Conservation (phyloP, 2,329 filamentous ascomycete species). For the Fusarium sp. region DNA sequence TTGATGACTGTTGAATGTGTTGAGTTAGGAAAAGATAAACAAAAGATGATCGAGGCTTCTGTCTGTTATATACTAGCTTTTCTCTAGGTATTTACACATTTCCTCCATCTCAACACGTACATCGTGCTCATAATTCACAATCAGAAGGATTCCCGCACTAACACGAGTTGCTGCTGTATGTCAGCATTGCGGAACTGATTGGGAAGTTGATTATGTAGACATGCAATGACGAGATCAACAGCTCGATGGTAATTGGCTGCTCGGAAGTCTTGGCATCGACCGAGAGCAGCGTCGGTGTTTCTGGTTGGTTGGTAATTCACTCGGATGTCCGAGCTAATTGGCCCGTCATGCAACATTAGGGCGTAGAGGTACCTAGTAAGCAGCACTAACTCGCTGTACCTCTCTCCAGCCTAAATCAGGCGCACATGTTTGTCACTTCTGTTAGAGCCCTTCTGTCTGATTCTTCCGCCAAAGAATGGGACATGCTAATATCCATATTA, state of each 20-base stretch:
- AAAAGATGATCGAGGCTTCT: fast-evolving
- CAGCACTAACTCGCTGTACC: too few species aligned
- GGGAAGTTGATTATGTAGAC: neutral
- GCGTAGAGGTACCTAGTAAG: too few species aligned
- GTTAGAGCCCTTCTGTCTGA: too few species aligned
- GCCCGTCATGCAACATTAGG: neutral
- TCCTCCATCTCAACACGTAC: neutral
- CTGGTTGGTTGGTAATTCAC: neutral
- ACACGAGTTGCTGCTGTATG: neutral
- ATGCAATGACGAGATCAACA: neutral
- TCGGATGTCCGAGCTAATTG: neutral
- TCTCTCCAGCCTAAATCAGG: too few species aligned
- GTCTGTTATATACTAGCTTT: neutral
- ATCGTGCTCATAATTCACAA: neutral
- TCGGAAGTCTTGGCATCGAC: slow-evolving; percentile 30
- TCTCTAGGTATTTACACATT: fast-evolving
- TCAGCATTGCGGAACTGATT: neutral
- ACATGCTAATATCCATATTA: neutral
- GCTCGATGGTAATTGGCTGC: neutral
- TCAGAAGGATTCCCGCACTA: neutral
- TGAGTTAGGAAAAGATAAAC: fast-evolving
- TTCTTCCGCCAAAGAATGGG: neutral
- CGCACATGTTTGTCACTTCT: neutral
- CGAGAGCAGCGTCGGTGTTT: neutral
- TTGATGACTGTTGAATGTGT: fast-evolving